Conservation (phyloP, 495 filamentous ascomycete species). For the Penicillium atrosanguineum region DNA sequence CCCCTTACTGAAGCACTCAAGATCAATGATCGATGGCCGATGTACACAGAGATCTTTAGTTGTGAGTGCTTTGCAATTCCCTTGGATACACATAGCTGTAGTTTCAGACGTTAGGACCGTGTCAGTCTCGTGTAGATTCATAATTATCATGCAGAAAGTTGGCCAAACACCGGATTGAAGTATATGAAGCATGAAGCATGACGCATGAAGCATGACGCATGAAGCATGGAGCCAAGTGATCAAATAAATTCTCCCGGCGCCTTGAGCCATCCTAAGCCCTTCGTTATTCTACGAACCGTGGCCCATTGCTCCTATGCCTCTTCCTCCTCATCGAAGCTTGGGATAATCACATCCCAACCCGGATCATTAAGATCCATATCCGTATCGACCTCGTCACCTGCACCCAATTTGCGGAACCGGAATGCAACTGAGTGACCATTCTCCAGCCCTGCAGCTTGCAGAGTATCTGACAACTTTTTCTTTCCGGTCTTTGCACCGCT, state of each 20-base stretch:
- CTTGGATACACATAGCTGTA: not conserved
- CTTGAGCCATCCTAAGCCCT: not conserved
- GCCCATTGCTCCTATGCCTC: not conserved
- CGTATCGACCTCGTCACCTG: constrained; percentile 24
- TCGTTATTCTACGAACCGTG: not conserved
- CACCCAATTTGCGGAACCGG: constrained; percentile 46
- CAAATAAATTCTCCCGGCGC: not conserved
- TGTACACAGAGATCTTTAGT: not conserved
- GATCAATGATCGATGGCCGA: not conserved
- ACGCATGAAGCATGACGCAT: too few relatives aligned
- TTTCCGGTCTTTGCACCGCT: constrained; percentile 33
- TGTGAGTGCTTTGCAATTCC: not conserved
- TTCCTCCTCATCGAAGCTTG: constrained; percentile 57
- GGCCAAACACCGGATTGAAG: not conserved
- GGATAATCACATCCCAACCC: constrained; percentile 64
- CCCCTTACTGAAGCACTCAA: not conserved
- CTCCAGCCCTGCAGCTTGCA: constrained; percentile 48
- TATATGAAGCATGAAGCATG: constrained; percentile 2
- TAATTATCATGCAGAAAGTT: not conserved
- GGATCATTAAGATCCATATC: constrained; percentile 49
- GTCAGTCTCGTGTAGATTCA: not conserved
- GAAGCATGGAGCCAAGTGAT: too few relatives aligned
- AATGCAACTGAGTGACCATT: constrained; percentile 71
- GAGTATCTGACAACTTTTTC: constrained; percentile 34
- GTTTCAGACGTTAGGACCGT: not conserved